phyloP scores from a whole-genome alignment of 2,329 filamentous ascomycete genomes.

The Plectosphaerella sp. region DNA sequence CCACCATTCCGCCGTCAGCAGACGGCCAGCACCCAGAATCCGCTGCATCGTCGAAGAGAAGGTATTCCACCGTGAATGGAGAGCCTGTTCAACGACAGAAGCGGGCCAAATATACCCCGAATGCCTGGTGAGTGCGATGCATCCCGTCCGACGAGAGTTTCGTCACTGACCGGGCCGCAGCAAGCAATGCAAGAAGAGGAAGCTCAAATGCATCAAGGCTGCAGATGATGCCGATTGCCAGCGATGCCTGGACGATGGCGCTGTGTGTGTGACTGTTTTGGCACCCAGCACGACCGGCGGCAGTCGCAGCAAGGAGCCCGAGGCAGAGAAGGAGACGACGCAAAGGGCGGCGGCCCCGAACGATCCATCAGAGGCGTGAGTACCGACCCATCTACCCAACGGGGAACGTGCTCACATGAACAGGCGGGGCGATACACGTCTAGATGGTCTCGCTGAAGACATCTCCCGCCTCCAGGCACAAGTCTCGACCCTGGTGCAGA shows the following conservation, averaged over 20 bases:
- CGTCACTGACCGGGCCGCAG: conserved; percentile 8
- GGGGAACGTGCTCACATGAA: neutral
- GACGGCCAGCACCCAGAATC: too few species aligned
- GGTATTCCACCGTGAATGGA: too few species aligned
- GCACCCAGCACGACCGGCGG: conserved; percentile 10
- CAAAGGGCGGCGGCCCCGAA: conserved; percentile 14
- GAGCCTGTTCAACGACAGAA: conserved; percentile 13
- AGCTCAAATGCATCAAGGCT: conserved; percentile 31
- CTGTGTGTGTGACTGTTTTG: conserved; percentile 17
- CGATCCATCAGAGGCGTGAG: neutral
- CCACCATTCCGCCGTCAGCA: too few species aligned
- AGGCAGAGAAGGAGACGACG: conserved; percentile 14
- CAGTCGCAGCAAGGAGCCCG: conserved; percentile 4
- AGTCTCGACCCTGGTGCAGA: conserved; percentile 20
- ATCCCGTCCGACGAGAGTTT: neutral
- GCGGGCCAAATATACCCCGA: conserved; percentile 30
- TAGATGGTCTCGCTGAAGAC: conserved; percentile 20
- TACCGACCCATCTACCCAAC: accelerated
- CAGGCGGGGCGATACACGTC: neutral
- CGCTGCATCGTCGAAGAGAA: too few species aligned
- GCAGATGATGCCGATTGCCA: conserved; percentile 19
- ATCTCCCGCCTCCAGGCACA: conserved; percentile 22
- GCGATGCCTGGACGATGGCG: conserved; percentile 21
- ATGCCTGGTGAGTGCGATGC: conserved; percentile 24
- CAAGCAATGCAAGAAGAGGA: conserved; percentile 34